These are phyloP conservation scores for Meredithiella fracta DNA, from an alignment of 2,329 filamentous ascomycete genomes.

Conservation along the genomic window DNA sequence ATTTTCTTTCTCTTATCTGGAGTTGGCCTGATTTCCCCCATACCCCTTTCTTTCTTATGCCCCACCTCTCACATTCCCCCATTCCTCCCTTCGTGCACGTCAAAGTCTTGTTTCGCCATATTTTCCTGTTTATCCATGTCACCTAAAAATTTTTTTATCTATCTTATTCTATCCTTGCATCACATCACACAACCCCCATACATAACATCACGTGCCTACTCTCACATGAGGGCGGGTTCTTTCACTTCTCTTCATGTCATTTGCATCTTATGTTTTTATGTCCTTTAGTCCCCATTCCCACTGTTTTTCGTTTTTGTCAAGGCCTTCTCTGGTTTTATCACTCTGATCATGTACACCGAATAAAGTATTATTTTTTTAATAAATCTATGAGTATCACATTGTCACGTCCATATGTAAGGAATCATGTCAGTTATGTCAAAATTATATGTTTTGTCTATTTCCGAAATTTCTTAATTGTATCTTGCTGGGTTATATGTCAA, in stretches of 20 bases:
- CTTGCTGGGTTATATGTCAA: not conserved
- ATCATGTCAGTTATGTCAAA: no score
- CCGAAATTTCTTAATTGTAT: no score
- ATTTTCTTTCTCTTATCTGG: not conserved
- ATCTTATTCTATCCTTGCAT: not conserved
- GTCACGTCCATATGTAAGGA: no score
- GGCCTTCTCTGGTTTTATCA: not conserved
- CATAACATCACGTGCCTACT: not conserved
- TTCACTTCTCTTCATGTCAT: slow-evolving; percentile 6
- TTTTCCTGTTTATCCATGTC: slow-evolving; percentile 2
- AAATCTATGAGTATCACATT: no score
- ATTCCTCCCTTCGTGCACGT: not conserved
- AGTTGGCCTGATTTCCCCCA: not conserved
- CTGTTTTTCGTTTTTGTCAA: not conserved
- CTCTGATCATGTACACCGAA: not conserved
- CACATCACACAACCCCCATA: no score
- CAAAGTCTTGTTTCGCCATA: not conserved
- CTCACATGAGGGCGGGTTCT: not conserved
- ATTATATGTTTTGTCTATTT: no score
- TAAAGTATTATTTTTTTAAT: slow-evolving; percentile 1
- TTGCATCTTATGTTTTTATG: slow-evolving; percentile 6
- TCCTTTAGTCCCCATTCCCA: not conserved
- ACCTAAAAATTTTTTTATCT: slow-evolving; percentile 1
- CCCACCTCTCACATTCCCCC: not conserved
- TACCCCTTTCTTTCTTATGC: not conserved